Conservation (phyloP, 805 yeast species). For the Candida nemodendra region DNA sequence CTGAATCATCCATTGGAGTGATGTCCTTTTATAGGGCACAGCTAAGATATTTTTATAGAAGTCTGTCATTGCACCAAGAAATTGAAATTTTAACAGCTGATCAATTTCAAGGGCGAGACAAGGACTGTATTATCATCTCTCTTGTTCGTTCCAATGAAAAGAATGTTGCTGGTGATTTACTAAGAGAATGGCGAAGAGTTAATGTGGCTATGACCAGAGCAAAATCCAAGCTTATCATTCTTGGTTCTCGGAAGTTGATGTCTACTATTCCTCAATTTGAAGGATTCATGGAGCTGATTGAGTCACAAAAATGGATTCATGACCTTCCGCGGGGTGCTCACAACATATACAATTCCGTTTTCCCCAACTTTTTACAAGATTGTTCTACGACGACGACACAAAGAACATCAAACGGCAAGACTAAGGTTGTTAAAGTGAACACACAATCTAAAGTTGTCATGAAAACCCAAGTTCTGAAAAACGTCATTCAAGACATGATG, state of each 20-base stretch:
- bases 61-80: conserved; percentile 32
- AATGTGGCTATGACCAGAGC: conserved; percentile 96
- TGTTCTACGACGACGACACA: conserved; percentile 1
- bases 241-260: conserved; percentile 75
- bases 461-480: conserved; percentile 17
- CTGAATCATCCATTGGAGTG: conserved; percentile 65
- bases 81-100: conserved; percentile 91
- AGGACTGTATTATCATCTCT: conserved; percentile 86
- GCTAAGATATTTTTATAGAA: conserved; percentile 44
- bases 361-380: conserved; percentile 9
- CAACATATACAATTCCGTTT: conserved; percentile 30
- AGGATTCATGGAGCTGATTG: conserved; percentile 59
- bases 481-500: conserved; percentile 20
- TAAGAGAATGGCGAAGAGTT: conserved; percentile 86
- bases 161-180: conserved; percentile 67
- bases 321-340: conserved; percentile 48
- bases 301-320: conserved; percentile 61
- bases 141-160: conserved; percentile 78
- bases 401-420: not conserved
- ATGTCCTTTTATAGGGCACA: conserved; percentile 91
- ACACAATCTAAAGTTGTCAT: conserved; percentile 16
- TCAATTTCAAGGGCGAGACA: conserved; percentile 94
- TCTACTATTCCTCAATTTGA: conserved; percentile 48
- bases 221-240: conserved; percentile 71
- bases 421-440: conserved; percentile 8